phyloP scores from a whole-genome alignment of 768 basidiomycete genomes.

The Xerocomellus amylosporus region DNA sequence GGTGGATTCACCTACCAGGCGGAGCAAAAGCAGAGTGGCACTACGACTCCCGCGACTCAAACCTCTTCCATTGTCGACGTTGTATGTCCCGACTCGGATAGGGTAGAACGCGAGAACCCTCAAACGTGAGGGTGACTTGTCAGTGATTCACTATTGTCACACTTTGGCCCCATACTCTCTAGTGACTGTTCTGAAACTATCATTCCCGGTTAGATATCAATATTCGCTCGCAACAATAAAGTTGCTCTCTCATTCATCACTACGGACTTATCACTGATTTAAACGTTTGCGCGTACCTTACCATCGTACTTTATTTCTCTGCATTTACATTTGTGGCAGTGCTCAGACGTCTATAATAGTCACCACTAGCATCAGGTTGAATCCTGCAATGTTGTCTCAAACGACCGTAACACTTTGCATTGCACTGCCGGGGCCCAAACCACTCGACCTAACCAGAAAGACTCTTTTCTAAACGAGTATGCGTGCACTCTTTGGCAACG shows the following conservation, averaged over 20 bases:
- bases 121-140: not conserved
- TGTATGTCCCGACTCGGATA: not conserved
- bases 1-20: conserved; percentile 40
- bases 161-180: not conserved
- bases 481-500: not conserved
- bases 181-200: not conserved
- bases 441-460: not conserved
- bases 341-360: not conserved
- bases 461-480: not conserved
- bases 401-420: too few species aligned
- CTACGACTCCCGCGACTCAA: not conserved
- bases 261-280: not conserved
- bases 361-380: too few species aligned
- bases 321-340: not conserved
- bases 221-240: not conserved
- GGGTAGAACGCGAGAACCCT: not conserved
- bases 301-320: not conserved
- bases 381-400: too few species aligned
- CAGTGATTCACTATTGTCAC: too few species aligned
- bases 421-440: not conserved
- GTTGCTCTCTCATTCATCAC: not conserved
- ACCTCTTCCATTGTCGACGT: not conserved
- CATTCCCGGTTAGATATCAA: not conserved
- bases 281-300: not conserved
- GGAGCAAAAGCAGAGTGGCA: conserved; percentile 1